Evolutionary conservation across 805 yeast species (phyloP).

Genomic region (Nakazawaea wyomingensis): DNA sequence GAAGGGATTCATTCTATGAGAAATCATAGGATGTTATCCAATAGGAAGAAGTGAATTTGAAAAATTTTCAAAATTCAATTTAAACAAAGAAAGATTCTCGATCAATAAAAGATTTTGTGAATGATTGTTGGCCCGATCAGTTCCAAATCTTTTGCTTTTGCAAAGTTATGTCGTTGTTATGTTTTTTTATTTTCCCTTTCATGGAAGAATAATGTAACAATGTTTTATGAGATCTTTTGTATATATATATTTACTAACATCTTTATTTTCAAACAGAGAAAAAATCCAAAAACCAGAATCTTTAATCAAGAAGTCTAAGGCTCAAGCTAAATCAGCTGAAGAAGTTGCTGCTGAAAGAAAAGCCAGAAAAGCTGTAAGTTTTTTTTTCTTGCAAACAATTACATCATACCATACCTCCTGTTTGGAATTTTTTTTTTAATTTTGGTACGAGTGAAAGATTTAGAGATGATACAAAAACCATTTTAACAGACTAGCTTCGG

Average conservation of each 20-base stretch:
- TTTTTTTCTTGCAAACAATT: too few species aligned
- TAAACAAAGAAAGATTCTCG: conserved; percentile 1
- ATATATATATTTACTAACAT: too few species aligned
- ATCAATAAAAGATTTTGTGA: not conserved
- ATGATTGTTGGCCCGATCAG: conserved; percentile 14
- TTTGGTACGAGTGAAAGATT: conserved; percentile 5
- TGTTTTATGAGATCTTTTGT: too few species aligned
- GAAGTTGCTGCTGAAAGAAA: conserved; percentile 76
- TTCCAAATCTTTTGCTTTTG: conserved; percentile 2
- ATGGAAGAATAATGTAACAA: too few species aligned
- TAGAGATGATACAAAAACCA: conserved; percentile 43
- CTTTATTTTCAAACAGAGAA: conserved; percentile 7
- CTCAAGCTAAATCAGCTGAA: conserved; percentile 71
- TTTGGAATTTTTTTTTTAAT: not conserved
- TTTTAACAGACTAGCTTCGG: conserved; percentile 60
- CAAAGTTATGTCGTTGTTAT: too few species aligned
- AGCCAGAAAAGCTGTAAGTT: conserved; percentile 79
- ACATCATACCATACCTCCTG: too few species aligned
- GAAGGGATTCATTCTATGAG: conserved; percentile 4
- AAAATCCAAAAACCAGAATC: conserved; percentile 68
- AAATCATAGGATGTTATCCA: not conserved
- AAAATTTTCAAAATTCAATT: conserved; percentile 6
- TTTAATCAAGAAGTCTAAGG: conserved; percentile 76
- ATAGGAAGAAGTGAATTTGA: not conserved
- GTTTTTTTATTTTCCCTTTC: too few species aligned